Base-by-base conservation (phyloP, 2,329 filamentous ascomycete genomes). In the Pseudogymnoascus verrucosus region DNA sequence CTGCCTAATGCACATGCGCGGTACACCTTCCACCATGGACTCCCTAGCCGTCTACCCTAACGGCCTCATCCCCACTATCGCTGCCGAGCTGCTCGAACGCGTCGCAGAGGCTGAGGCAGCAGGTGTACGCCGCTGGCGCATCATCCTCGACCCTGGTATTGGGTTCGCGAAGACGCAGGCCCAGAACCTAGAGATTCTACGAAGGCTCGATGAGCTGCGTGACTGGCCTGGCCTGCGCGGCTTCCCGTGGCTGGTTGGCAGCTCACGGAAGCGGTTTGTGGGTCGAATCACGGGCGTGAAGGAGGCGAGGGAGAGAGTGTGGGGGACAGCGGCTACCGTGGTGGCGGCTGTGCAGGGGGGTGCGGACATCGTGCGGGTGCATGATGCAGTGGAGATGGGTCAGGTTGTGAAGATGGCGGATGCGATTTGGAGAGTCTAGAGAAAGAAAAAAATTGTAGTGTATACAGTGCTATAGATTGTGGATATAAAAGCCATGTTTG, bases 111-210 rank as follows among this genome's bases (percentile, higher is more conserved):
- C 95, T 21, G 82, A 96, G 74, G 82, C 79, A 12, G 92, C 91
- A 0, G 95, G 95, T 0, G 84, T 99, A 47, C 83, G 90, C 3
- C 87, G 93, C 60, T 99, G 95, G 95, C 89, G 93, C 68, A 96
- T 99, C 67, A 87, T 98, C 36, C 84, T 98, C 1, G 95, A 99
- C 73, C 95, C 95, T 0, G 95, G 95, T 0, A 84, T 99, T 34
- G 95, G 95, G 0, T 99, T 99, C 73, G 92, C 95, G 63, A 99
- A 99, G 78, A 87, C 85, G 0, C 80, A 82, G 62, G 80, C 82
- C 42, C 91, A 97, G 74, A 97, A 97, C 74, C 78, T 97, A 2
- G 86, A 91, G 69, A 78, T 99, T 2, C 78, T 99, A 36, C 81
- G 89, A 7, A 77, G 84, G 1, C 76, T 96, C 34, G 79, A 81